Evolutionary conservation across 2,329 filamentous ascomycete species (phyloP), one percentile per base, ranked within the genome.

Genomic region (Aspergillus awamori): DNA sequence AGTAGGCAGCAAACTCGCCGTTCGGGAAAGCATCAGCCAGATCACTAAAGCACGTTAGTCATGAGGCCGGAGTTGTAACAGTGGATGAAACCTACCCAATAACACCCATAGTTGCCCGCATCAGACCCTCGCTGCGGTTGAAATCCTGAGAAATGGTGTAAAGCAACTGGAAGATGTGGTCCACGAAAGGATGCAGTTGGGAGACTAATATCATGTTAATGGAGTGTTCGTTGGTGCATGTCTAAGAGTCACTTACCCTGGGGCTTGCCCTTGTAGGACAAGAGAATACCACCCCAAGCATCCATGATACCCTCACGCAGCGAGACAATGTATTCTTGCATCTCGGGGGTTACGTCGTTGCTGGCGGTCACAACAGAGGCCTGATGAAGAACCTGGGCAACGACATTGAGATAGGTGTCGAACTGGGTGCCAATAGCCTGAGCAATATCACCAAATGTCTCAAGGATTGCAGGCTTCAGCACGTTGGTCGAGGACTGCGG

Each of bases 291-390:
- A 71, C 93, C 93, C 93, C 96, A 99, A 36, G 95, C 95, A 83
- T 99, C 95, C 89, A 98, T 97, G 68, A 99, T 98, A 69, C 94
- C 95, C 76, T 99, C 96, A 57, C 95, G 89, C 53, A 99, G 85
- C 20, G 93, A 97, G 66, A 96, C 87, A 69, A 99, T 89, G 75
- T 99, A 99, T 79, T 98, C 94, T 60, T 93, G 89, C 90, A 98
- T 96, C 79, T 99, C 95, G 70, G 93, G 95, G 54, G 90, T 91
- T 61, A 90, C 89, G 67, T 97, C 93, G 28, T 88, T 84, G 59
- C 87, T 87, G 45, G 91, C 87, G 33, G 89, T 91, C 59, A 99
- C 92, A 48, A 85, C 88, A 17, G 93, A 90, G 59, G 95, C 95
- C 77, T 98, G 94, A 79, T 97, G 92, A 65, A 99, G 84, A 15